Base-by-base conservation (phyloP, 768 basidiomycete species). In the Myochromella boudieri region DNA sequence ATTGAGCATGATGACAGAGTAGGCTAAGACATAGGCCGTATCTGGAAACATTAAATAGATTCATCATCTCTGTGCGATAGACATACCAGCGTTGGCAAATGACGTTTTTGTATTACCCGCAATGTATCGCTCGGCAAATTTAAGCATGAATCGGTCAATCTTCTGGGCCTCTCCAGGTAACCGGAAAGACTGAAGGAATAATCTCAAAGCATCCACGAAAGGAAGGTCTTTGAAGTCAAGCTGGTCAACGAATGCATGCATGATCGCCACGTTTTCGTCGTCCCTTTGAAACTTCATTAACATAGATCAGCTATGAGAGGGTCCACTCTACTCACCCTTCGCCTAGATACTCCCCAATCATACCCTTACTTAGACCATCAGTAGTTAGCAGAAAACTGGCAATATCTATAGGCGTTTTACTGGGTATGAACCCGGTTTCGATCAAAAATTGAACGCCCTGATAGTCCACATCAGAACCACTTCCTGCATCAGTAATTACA, bases 141-240 rank as follows among this genome's bases (percentile, higher is more conserved):
- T 99, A 44, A 98, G 81, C 92, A 99, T 95, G 70, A 82, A 98
- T 7, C 97, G 85, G 76, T 99, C 97, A 56, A 99, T 98, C 70
- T 98, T 98, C 66, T 99, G 97, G 0, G 93, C 75, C 68, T 99
- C 97, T 34, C 97, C 97, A 6, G 97, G 97, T 15, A 99, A 78
- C 38, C 97, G 89, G 80, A 98, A 98, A 3, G 92, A 81, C 65
- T 99, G 97, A 21, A 99, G 70, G 68, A 97, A 97, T 47, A 82
- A 61, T 17, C 97, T 82, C 31, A 99, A 72, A 1, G 97, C 94
- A 57, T 95, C 90, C 32, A 95, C 85, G 61, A 99, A 99, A 14
- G 78, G 71, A 44, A 83, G 68, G 49, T 85, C 82, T 33, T 77
- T 80, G 67, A 99, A 91, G 52, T 98, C 91, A 60, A 99, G 76